phyloP scores from a whole-genome alignment of 2,329 filamentous ascomycete genomes.

The Hymenoscyphus scutula region DNA sequence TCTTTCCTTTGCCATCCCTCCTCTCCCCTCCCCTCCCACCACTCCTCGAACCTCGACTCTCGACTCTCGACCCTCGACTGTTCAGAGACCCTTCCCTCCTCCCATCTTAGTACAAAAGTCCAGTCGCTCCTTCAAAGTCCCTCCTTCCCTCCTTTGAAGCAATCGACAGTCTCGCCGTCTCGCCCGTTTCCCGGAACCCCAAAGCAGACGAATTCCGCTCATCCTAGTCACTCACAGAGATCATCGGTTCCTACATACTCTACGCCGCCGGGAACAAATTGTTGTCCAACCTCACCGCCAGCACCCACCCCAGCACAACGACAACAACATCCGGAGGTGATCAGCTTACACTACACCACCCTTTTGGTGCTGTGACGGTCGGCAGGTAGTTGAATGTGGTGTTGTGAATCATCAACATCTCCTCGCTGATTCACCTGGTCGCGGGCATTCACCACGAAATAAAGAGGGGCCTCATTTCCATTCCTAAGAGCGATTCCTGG shows the following conservation, averaged over 20 bases:
- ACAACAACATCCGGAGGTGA: background rate
- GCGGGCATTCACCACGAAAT: background rate
- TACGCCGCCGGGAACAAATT: background rate
- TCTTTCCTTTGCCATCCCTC: background rate
- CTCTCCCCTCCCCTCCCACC: background rate
- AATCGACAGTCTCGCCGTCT: background rate
- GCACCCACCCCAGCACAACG: slow-evolving; percentile 1
- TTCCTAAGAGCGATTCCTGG: slow-evolving; percentile 1
- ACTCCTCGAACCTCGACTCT: background rate
- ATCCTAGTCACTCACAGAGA: background rate
- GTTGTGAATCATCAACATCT: background rate
- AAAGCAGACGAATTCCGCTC: background rate
- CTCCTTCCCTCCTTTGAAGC: background rate
- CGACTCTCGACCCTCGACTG: background rate
- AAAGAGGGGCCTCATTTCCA: slow-evolving; percentile 6
- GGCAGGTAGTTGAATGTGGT: background rate
- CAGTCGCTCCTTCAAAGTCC: background rate
- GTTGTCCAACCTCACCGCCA: slow-evolving; percentile 6
- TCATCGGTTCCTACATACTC: slow-evolving; percentile 4
- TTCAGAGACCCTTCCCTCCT: background rate
- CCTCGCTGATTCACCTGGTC: background rate
- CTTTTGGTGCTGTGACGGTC: background rate
- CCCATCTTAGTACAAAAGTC: background rate
- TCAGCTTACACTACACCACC: background rate
- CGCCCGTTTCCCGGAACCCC: background rate